Percentiles rank a stretch among this genome's conserved stretches.
Evolutionary conservation across 331 rosid genomes (phyloP).

Genomic region (Malus hybrid): DNA sequence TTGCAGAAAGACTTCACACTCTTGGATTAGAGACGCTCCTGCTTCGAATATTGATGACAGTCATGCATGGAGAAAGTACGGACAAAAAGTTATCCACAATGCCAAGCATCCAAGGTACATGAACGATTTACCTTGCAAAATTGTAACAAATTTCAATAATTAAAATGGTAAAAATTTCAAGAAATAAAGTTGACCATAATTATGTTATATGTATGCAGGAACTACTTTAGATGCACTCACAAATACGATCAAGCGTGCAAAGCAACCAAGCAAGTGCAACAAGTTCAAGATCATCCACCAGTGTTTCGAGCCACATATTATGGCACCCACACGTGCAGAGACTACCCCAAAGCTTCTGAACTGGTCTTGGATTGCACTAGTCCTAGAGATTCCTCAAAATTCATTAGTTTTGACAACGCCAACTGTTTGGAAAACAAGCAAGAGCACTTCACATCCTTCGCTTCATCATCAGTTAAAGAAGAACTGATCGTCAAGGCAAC

Average conservation of each 20-base stretch:
- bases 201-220: slow-evolving; percentile 32
- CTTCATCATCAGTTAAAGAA: not conserved
- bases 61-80: no score
- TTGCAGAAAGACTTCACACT: slow-evolving; percentile 31
- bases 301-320: slow-evolving; percentile 39
- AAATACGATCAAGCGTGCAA: no score
- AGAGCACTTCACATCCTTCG: not conserved
- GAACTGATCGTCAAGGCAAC: not conserved
- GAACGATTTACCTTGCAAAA: no score
- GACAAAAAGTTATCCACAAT: no score
- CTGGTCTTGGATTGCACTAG: slow-evolving; percentile 4
- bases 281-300: no score
- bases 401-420: slow-evolving; percentile 40
- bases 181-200: slow-evolving; percentile 25
- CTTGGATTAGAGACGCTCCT: no score
- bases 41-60: no score
- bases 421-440: slow-evolving; percentile 1
- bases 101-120: no score
- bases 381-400: slow-evolving; percentile 6
- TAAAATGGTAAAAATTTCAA: no score
- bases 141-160: no score
- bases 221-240: slow-evolving; percentile 20
- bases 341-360: slow-evolving; percentile 23
- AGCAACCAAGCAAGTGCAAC: no score
- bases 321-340: slow-evolving; percentile 54